Evolutionary conservation across 2,329 filamentous ascomycete genomes (phyloP), one percentile per base, ranked within the genome.

Genomic region (Dactylellina sp.): DNA sequence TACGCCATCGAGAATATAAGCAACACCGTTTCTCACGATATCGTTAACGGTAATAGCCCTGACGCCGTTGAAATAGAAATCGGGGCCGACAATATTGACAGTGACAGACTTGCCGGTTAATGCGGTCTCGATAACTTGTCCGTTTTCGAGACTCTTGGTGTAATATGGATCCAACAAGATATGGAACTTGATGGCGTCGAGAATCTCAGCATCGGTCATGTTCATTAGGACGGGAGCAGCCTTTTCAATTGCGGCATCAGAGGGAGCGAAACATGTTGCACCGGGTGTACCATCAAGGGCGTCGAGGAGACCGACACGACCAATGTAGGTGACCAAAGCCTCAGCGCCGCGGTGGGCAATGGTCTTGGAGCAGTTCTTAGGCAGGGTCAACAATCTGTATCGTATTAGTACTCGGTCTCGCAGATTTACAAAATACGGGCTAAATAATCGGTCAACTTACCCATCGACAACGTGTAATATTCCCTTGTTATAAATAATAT

Each of bases 171-270:
- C 61, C 22, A 66, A 46, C 32, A 74, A 42, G 12, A 47, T 66
- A 24, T 74, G 70, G 49, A 74, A 74, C 11, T 74, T 61, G 49
- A 74, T 74, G 9, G 70, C 70, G 53, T 74, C 70, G 32, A 74
- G 20, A 7, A 74, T 12, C 32, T 74, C 39, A 12, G 46, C 47
- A 11, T 74, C 61, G 1, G 61, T 74, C 70, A 74, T 47, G 32
- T 62, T 62, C 55, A 56, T 62, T 5, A 74, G 47, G 12, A 66
- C 61, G 9, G 70, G 70, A 11, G 53, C 53, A 12, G 70, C 70
- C 11, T 42, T 49, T 22, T 61, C 55, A 11, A 74, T 66, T 20
- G 70, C 70, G 1, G 39, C 61, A 46, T 74, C 70, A 1, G 70
- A 56, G 3, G 70, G 70, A 5, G 70, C 70, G 37, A 74, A 74